phyloP scores from a whole-genome alignment of 768 basidiomycete genomes.

The Kwoniella shandongensis region DNA sequence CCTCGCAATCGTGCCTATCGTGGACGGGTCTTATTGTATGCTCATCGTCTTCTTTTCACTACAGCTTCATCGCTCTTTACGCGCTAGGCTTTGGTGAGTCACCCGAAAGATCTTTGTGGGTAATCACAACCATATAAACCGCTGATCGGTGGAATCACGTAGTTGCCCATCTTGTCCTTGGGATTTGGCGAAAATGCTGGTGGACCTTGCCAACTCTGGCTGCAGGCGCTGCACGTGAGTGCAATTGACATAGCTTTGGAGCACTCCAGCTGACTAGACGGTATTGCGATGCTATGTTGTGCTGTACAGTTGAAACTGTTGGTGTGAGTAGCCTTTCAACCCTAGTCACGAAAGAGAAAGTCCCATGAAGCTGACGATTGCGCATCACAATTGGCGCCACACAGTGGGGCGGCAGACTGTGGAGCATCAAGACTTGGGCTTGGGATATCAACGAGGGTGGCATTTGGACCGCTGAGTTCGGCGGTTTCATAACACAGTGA shows the following conservation, averaged over 20 bases:
- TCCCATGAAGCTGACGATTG: neutral
- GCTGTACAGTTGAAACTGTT: constrained; percentile 17
- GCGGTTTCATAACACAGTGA: constrained; percentile 58
- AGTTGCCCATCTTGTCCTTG: constrained; percentile 22
- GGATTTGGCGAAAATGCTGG: constrained; percentile 13
- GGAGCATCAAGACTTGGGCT: constrained; percentile 5
- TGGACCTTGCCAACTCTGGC: constrained; percentile 31
- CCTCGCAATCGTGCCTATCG: neutral
- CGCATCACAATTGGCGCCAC: neutral
- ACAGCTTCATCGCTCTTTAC: constrained; percentile 22
- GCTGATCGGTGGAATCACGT: too few species aligned
- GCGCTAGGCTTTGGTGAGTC: constrained; percentile 13
- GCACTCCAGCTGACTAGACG: too few species aligned
- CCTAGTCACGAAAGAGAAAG: neutral
- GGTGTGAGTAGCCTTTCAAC: constrained; percentile 15
- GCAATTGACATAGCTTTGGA: neutral
- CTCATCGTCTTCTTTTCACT: neutral
- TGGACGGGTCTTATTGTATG: too few species aligned
- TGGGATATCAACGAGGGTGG: constrained; percentile 31
- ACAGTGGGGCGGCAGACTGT: constrained; percentile 29
- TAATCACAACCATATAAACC: neutral
- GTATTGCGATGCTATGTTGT: neutral
- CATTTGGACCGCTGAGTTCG: constrained; percentile 12
- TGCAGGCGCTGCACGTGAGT: constrained; percentile 21
- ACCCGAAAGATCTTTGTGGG: neutral